Conservation (phyloP, 2,329 filamentous ascomycete genomes). For the Pyricularia grisea region DNA sequence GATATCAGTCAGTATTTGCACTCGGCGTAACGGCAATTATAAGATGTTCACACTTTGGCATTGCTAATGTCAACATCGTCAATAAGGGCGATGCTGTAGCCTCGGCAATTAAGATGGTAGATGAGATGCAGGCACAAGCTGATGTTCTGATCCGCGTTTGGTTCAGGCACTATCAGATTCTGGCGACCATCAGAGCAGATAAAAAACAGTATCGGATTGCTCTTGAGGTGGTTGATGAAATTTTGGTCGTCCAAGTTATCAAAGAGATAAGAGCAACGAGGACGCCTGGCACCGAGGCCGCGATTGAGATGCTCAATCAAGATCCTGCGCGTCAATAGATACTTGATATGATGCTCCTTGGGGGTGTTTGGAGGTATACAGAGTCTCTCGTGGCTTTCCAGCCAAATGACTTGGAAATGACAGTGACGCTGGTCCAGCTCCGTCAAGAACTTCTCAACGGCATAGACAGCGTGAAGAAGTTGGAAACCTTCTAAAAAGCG, state of each 20-base stretch:
- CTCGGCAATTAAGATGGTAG: constrained; percentile 40
- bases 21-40: neutral
- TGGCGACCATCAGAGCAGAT: constrained; percentile 55
- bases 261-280: constrained; percentile 25
- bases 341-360: constrained; percentile 33
- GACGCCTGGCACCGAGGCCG: constrained; percentile 3
- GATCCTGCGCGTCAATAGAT: constrained; percentile 50
- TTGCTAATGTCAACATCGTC: constrained; percentile 55
- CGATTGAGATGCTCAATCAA: constrained; percentile 53
- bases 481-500: constrained; percentile 50
- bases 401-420: constrained; percentile 64
- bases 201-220: constrained; percentile 53
- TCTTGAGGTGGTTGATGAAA: constrained; percentile 46
- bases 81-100: constrained; percentile 53
- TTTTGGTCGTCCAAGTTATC: constrained; percentile 30
- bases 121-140: constrained; percentile 34
- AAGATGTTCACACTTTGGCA: constrained; percentile 40
- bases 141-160: constrained; percentile 6
- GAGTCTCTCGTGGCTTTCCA: constrained; percentile 43
- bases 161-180: neutral
- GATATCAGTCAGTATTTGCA: neutral
- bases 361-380: constrained; percentile 37
- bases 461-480: constrained; percentile 60
- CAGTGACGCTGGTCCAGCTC: constrained; percentile 54
- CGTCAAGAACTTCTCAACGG: constrained; percentile 56